These are phyloP conservation scores for Penicillium argentinense DNA, from an alignment of 495 filamentous ascomycete genomes.

Conservation along the genomic window DNA sequence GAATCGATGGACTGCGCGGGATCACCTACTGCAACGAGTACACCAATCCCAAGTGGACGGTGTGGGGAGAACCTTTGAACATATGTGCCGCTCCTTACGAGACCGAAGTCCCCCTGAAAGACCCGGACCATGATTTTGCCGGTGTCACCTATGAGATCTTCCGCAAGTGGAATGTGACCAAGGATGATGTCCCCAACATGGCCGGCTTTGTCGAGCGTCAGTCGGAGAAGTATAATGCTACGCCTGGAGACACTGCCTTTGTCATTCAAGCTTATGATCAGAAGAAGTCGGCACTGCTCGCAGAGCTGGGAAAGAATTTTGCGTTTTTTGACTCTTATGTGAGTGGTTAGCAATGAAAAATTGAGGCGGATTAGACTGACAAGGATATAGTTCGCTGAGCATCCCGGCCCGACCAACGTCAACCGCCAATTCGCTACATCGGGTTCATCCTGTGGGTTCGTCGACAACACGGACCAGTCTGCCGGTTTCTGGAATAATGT, in stretches of 20 bases:
- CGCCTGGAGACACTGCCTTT: slow-evolving; percentile 38
- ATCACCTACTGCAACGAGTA: slow-evolving; percentile 41
- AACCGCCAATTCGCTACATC: slow-evolving; percentile 43
- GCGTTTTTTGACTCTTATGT: slow-evolving; percentile 44
- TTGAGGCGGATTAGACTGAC: slow-evolving; percentile 3
- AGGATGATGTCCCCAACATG: slow-evolving; percentile 41
- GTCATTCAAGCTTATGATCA: slow-evolving; percentile 42
- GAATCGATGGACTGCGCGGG: slow-evolving; percentile 41
- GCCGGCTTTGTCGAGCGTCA: slow-evolving; percentile 44
- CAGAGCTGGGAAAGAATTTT: slow-evolving; percentile 39
- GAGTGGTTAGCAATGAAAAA: slow-evolving; percentile 2
- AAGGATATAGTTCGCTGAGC: slow-evolving; percentile 31
- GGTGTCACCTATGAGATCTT: slow-evolving; percentile 42
- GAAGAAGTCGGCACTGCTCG: slow-evolving; percentile 37
- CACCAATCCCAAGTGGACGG: slow-evolving; percentile 44
- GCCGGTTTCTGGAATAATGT: slow-evolving; percentile 37
- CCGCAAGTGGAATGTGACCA: slow-evolving; percentile 39
- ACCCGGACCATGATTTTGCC: slow-evolving; percentile 46
- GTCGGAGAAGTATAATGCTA: slow-evolving; percentile 40
- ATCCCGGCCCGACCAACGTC: slow-evolving; percentile 40
- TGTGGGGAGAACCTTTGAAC: slow-evolving; percentile 39
- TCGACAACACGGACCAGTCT: slow-evolving; percentile 33
- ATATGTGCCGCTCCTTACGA: slow-evolving; percentile 42
- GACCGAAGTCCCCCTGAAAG: slow-evolving; percentile 38
- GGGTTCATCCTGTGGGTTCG: slow-evolving; percentile 33